Evolutionary conservation across 2,329 filamentous ascomycete genomes (phyloP).

Genomic region (Coniochaeta hoffmannii): DNA sequence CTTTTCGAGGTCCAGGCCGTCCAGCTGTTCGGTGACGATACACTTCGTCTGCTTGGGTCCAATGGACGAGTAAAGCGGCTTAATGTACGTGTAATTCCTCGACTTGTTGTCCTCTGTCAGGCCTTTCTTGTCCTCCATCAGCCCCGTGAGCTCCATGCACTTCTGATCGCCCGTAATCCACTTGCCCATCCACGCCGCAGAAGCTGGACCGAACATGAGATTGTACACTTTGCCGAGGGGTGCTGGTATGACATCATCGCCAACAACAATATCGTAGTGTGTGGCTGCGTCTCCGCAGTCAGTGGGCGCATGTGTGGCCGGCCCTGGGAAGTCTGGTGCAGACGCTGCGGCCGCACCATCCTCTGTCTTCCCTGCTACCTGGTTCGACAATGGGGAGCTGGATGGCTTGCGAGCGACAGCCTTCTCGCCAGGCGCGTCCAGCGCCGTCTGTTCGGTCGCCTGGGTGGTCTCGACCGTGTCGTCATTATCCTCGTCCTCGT

Average conservation of each 20-base stretch:
- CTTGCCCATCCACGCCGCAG: slow-evolving; percentile 73
- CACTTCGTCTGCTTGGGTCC: slow-evolving; percentile 95
- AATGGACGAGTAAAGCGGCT: slow-evolving; percentile 75
- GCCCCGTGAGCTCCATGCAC: slow-evolving; percentile 65
- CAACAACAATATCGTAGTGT: slow-evolving; percentile 80
- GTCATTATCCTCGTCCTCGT: slow-evolving; percentile 69
- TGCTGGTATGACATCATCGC: slow-evolving; percentile 78
- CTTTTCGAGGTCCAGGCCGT: slow-evolving; percentile 80
- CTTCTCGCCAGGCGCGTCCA: slow-evolving; percentile 54
- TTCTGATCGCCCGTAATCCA: slow-evolving; percentile 86
- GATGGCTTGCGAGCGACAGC: slow-evolving; percentile 66
- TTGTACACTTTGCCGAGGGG: slow-evolving; percentile 89
- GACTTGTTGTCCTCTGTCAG: slow-evolving; percentile 67
- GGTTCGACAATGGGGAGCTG: slow-evolving; percentile 39
- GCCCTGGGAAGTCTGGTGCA: slow-evolving; percentile 70
- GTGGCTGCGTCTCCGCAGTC: slow-evolving; percentile 72
- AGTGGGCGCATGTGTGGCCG: slow-evolving; percentile 72
- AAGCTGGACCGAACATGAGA: slow-evolving; percentile 76
- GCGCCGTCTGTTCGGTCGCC: slow-evolving; percentile 29
- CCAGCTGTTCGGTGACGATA: slow-evolving; percentile 77
- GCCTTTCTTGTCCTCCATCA: slow-evolving; percentile 74
- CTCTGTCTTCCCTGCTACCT: slow-evolving; percentile 39
- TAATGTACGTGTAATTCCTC: slow-evolving; percentile 80
- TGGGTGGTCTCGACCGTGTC: slow-evolving; percentile 36
- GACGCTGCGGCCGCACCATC: slow-evolving; percentile 27